phyloP scores from a whole-genome alignment of 768 basidiomycete genomes.

The Fibroporia radiculosa region DNA sequence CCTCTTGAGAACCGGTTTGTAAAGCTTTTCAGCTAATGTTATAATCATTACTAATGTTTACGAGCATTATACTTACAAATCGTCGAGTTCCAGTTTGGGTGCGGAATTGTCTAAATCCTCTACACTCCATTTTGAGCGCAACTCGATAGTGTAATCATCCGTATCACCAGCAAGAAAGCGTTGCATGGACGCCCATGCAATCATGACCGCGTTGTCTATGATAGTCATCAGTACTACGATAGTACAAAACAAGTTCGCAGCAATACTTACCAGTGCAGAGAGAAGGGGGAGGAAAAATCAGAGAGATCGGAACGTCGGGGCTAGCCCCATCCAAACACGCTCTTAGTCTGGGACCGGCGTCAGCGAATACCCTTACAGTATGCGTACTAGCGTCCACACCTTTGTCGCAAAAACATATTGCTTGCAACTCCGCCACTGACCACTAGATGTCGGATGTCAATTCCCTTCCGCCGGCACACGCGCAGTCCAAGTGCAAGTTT shows the following conservation, averaged over 20 bases:
- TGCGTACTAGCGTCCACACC: constrained; percentile 34
- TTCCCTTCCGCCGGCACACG: constrained; percentile 34
- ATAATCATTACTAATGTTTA: too few relatives aligned
- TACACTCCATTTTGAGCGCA: constrained; percentile 73
- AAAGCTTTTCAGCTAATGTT: too few relatives aligned
- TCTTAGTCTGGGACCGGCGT: constrained; percentile 24
- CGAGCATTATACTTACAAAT: too few relatives aligned
- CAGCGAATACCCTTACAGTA: neutral
- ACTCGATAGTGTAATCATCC: constrained; percentile 53
- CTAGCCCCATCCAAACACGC: constrained; percentile 21
- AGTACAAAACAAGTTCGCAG: neutral
- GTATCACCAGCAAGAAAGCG: constrained; percentile 59
- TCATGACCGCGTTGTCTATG: constrained; percentile 94
- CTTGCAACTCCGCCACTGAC: constrained; percentile 93
- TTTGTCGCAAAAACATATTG: constrained; percentile 59
- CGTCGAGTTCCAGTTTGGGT: too few relatives aligned
- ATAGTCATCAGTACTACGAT: neutral
- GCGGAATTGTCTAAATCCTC: constrained; percentile 34
- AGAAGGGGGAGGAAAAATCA: constrained; percentile 67
- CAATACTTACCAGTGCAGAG: constrained; percentile 69
- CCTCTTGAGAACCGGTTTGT: too few relatives aligned
- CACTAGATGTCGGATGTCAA: constrained; percentile 53
- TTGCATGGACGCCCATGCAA: constrained; percentile 85
- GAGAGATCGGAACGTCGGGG: constrained; percentile 28
- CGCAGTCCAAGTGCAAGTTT: constrained; percentile 56